Base-by-base conservation (phyloP, 768 basidiomycete species). In the Mycena epipterygia region DNA sequence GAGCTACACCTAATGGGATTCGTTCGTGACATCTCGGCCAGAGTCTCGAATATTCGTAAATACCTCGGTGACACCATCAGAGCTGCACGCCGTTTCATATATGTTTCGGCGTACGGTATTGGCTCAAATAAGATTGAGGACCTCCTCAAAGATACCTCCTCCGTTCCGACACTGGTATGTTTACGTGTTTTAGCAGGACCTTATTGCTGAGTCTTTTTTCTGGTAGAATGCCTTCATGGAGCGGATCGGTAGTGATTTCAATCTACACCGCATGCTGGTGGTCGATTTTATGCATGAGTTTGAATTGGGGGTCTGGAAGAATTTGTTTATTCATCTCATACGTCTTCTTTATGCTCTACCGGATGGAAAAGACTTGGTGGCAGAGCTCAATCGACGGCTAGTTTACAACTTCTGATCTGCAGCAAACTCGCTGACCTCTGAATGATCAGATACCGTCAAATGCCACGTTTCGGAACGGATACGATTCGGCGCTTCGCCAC, bases 281-380 rank as follows among this genome's bases (percentile, higher is more conserved):
- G 76, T 80, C 17, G 83, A 85, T 59, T 62, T 83, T 1, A 73
- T 85, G 73, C 84, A 84, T 62, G 82, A 84, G 65, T 69, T 82
- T 64, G 81, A 84, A 48, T 69, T 83, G 0, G 82, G 84, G 0
- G 77, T 82, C 1, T 84, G 82, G 81, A 84, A 82, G 49, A 70
- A 73, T 0, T 35, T 83, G 0, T 73, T 84, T 9, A 77, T 65
- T 0, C 84, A 85, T 44, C 77, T 84, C 2, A 76, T 84, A 12
- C 77, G 77, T 0, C 75, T 85, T 12, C 58, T 84, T 16, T 53
- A 82, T 69, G 66, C 75, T 1, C 61, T 51, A 13, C 71, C 67
- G 1, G 37, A 72, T 32, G 74, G 74, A 3, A 41, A 41, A 41
- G 53, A 72, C 42, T 25, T 60, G 27, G 71, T 79, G 0, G 30